phyloP scores from a whole-genome alignment of 2,329 filamentous ascomycete species.

The Sarocladium strictum region DNA sequence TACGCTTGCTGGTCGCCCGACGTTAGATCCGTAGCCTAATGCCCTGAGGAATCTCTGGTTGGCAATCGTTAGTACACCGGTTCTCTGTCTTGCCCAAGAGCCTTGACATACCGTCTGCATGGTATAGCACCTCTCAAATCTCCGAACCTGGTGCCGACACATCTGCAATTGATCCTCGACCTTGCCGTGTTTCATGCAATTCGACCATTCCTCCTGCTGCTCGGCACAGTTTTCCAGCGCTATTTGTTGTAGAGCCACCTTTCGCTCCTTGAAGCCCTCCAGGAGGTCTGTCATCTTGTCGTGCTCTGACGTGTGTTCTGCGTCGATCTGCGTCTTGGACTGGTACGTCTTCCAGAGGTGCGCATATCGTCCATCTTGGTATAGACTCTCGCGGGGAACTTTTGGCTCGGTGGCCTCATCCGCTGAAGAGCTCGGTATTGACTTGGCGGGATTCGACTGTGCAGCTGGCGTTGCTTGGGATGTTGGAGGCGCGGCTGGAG shows the following conservation, averaged over 20 bases:
- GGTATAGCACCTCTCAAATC: conserved; percentile 80
- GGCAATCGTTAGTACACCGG: background rate
- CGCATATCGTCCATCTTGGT: conserved; percentile 61
- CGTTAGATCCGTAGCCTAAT: conserved; percentile 72
- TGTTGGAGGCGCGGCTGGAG: conserved; percentile 12
- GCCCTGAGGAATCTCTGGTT: conserved; percentile 78
- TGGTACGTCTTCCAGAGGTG: conserved; percentile 91
- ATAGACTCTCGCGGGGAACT: conserved; percentile 47
- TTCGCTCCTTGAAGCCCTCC: conserved; percentile 77
- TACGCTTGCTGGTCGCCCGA: conserved; percentile 57
- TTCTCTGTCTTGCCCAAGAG: background rate
- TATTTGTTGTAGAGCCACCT: conserved; percentile 68
- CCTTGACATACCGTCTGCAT: conserved; percentile 65
- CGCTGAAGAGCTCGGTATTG: conserved; percentile 9
- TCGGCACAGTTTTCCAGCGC: conserved; percentile 91
- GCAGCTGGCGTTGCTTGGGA: background rate
- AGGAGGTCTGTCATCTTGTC: conserved; percentile 77
- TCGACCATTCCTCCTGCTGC: conserved; percentile 75
- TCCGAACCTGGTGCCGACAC: conserved; percentile 71
- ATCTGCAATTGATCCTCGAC: conserved; percentile 66
- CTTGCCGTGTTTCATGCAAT: conserved; percentile 72
- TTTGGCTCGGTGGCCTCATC: conserved; percentile 9
- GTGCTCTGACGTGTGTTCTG: conserved; percentile 64
- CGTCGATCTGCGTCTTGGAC: conserved; percentile 63
- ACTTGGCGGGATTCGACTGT: background rate